Evolutionary conservation across 2,329 filamentous ascomycete genomes (phyloP).

Genomic region (Aulographum hederae): DNA sequence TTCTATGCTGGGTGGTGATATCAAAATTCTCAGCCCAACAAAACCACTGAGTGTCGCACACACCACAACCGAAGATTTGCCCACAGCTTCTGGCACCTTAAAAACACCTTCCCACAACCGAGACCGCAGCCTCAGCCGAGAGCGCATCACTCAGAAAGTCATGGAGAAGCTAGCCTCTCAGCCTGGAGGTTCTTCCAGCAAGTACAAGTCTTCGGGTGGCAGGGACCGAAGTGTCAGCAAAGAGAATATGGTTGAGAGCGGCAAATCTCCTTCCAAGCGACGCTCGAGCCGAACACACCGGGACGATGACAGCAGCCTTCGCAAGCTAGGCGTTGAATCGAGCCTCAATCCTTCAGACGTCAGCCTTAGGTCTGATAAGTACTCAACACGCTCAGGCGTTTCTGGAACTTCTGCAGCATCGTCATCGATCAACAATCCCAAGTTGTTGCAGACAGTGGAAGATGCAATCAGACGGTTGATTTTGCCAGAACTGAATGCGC

Average conservation of each 20-base stretch:
- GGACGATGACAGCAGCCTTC: conserved; percentile 32
- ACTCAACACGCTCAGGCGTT: conserved; percentile 39
- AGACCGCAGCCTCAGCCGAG: conserved; percentile 46
- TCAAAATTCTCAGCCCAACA: conserved; percentile 22
- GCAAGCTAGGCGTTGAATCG: conserved; percentile 30
- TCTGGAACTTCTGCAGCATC: conserved; percentile 32
- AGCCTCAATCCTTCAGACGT: conserved; percentile 36
- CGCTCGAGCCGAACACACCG: conserved; percentile 29
- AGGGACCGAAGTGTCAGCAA: conserved; percentile 10
- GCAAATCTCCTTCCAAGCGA: conserved; percentile 12
- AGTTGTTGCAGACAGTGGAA: conserved; percentile 77
- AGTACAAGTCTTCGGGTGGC: conserved; percentile 13
- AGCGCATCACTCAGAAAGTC: conserved; percentile 49
- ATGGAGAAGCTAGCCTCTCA: conserved; percentile 45
- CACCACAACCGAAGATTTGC: conserved; percentile 9
- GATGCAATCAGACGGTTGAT: conserved; percentile 83
- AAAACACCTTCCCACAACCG: conserved; percentile 40
- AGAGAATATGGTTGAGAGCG: conserved; percentile 16
- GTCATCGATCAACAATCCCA: conserved; percentile 82
- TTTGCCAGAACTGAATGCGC: conserved; percentile 72
- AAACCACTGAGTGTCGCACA: conserved; percentile 24
- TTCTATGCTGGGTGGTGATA: conserved; percentile 42
- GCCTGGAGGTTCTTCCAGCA: conserved; percentile 18
- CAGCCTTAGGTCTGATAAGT: conserved; percentile 35
- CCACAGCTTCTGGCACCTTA: conserved; percentile 24